These are phyloP conservation scores for Glomus cerebriforme DNA, from an alignment of 192 early-diverging fungal species.

Conservation along the genomic window DNA sequence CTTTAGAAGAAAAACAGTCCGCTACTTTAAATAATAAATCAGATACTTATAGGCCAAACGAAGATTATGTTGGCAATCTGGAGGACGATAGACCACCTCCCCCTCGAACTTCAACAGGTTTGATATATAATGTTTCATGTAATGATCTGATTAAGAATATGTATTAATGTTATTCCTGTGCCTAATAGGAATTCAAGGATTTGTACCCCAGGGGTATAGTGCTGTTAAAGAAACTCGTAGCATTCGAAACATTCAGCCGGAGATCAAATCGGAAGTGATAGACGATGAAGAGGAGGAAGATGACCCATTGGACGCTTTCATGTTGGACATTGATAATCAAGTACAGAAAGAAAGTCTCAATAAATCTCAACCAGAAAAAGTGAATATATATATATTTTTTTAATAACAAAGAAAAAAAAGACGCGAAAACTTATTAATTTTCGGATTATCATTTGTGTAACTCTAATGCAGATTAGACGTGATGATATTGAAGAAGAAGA, in stretches of 20 bases:
- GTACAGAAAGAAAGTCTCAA: constrained; percentile 44
- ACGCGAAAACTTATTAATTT: background rate
- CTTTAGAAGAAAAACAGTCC: constrained; percentile 43
- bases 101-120: constrained; percentile 33
- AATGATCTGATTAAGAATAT: background rate
- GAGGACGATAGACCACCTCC: constrained; percentile 37
- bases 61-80: constrained; percentile 36
- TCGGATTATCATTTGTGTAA: background rate
- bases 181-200: constrained; percentile 39
- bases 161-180: background rate
- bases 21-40: constrained; percentile 35
- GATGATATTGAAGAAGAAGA: constrained; percentile 79
- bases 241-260: background rate
- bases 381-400: constrained; percentile 1
- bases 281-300: constrained; percentile 44
- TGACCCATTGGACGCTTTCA: constrained; percentile 84
- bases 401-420: background rate
- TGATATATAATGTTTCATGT: background rate
- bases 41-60: constrained; percentile 19
- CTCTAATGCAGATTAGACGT: constrained; percentile 46
- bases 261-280: background rate
- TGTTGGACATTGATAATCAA: constrained; percentile 68
- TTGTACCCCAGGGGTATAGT: constrained; percentile 33
- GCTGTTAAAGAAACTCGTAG: background rate
- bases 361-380: constrained; percentile 56